These are phyloP conservation scores for Fusarium sp. DNA, from an alignment of 2,329 filamentous ascomycete genomes.

Conservation along the genomic window DNA sequence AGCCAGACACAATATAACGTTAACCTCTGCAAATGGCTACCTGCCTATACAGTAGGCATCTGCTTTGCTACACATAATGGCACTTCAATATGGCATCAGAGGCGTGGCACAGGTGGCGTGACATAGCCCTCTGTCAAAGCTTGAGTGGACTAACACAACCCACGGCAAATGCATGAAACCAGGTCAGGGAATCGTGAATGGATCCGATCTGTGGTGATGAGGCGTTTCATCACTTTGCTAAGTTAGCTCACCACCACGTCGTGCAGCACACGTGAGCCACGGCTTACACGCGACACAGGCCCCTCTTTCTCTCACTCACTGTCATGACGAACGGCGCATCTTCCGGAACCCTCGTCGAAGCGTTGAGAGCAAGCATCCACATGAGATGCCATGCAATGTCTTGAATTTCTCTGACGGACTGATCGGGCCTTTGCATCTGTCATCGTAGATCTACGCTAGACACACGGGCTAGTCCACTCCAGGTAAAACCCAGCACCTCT, in stretches of 20 bases:
- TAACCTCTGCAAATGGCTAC: neutral
- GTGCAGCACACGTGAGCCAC: neutral
- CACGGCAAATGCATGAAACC: slow-evolving; percentile 26
- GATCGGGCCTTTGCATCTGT: slow-evolving; percentile 22
- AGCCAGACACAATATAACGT: neutral
- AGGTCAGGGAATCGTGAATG: slow-evolving; percentile 16
- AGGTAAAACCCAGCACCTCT: slow-evolving; percentile 26
- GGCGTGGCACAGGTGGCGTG: slow-evolving; percentile 22
- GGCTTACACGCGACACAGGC: neutral
- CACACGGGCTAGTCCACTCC: slow-evolving; percentile 14
- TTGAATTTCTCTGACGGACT: neutral
- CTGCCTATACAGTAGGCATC: neutral
- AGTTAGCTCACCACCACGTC: neutral
- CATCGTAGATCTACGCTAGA: slow-evolving; percentile 29
- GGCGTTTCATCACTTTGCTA: slow-evolving; percentile 12
- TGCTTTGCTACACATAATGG: neutral
- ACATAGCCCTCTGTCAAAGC: slow-evolving; percentile 15
- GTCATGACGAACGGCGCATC: slow-evolving; percentile 13
- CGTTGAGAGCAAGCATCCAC: neutral
- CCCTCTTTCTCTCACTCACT: neutral
- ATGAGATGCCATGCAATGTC: neutral
- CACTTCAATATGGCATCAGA: neutral
- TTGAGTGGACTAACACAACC: slow-evolving; percentile 16
- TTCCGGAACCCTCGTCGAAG: slow-evolving; percentile 16
- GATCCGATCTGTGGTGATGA: slow-evolving; percentile 13